Conservation (phyloP, 352 stramenopile species). For the Pythium rhizo-oryzae region DNA sequence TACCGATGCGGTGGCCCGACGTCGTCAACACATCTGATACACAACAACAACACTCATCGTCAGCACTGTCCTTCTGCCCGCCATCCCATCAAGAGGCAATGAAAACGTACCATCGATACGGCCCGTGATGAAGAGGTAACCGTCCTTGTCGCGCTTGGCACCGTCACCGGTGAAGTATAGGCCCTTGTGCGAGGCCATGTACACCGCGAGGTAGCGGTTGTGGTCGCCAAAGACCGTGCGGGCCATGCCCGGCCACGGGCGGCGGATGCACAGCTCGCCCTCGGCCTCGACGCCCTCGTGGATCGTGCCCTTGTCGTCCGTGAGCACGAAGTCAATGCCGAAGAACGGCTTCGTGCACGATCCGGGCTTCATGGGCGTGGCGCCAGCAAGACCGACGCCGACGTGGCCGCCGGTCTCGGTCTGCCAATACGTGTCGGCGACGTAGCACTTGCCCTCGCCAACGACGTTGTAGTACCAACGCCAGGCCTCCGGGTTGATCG, state of each 20-base stretch:
- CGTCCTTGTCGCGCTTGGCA: conserved; percentile 90
- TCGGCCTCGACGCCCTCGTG: conserved; percentile 86
- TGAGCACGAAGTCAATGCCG: conserved; percentile 88
- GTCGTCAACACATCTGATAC: conserved; percentile 94
- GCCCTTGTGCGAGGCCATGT: conserved; percentile 96
- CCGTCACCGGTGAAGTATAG: conserved; percentile 98
- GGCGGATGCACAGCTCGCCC: conserved; percentile 95
- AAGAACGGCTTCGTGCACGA: conserved; percentile 94
- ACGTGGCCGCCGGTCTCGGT: conserved; percentile 95
- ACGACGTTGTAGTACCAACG: conserved; percentile 95
- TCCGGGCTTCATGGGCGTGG: conserved; percentile 88
- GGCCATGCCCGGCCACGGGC: conserved; percentile 96
- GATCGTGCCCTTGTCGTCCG: conserved; percentile 89
- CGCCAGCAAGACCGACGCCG: conserved; percentile 89
- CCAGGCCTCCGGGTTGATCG: conserved; percentile 97
- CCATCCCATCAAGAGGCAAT: background rate
- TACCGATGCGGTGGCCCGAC: conserved; percentile 91
- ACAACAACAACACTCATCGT: background rate
- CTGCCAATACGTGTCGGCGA: conserved; percentile 97
- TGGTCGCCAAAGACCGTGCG: conserved; percentile 95
- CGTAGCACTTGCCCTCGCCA: conserved; percentile 82
- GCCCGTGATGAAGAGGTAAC: conserved; percentile 99
- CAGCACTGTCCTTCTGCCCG: background rate
- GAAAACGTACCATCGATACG: conserved; percentile 88
- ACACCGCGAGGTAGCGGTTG: conserved; percentile 95